These are phyloP conservation scores for Rhodotorula graminis DNA, from an alignment of 768 basidiomycete genomes.

Conservation along the genomic window DNA sequence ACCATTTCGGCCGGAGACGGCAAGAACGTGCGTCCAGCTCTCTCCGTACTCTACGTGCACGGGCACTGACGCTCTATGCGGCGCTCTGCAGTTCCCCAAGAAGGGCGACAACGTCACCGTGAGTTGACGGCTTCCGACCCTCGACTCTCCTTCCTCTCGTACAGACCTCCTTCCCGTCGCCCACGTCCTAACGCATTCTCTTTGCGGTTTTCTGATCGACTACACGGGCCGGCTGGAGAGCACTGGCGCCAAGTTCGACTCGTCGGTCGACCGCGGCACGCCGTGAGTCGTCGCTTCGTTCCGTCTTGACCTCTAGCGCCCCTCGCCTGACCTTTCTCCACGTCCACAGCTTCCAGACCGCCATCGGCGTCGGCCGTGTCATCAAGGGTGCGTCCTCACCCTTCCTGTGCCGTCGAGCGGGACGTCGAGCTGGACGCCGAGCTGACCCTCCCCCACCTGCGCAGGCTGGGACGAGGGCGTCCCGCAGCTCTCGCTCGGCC, in stretches of 20 bases:
- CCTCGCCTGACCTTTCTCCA: not conserved
- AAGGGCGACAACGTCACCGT: slow-evolving; percentile 50
- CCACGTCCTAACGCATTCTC: too few species aligned
- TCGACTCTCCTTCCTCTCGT: not conserved
- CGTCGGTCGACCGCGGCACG: slow-evolving; percentile 52
- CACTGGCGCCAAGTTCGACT: slow-evolving; percentile 54
- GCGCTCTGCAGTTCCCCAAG: slow-evolving; percentile 55
- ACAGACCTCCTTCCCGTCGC: not conserved
- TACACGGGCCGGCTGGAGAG: slow-evolving; percentile 55
- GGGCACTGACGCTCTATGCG: not conserved
- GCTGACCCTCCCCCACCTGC: not conserved
- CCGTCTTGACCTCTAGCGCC: not conserved
- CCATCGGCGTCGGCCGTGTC: slow-evolving; percentile 71
- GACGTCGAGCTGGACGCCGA: too few species aligned
- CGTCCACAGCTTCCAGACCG: not conserved
- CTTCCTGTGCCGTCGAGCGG: too few species aligned
- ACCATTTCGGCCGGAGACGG: slow-evolving; percentile 61
- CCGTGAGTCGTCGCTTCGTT: slow-evolving; percentile 54
- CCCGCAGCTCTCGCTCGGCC: slow-evolving; percentile 65
- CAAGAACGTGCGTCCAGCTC: slow-evolving; percentile 25
- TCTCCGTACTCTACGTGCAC: not conserved
- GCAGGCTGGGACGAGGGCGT: slow-evolving; percentile 84
- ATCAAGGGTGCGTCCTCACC: slow-evolving; percentile 52
- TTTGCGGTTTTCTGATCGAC: too few species aligned
- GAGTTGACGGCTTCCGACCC: not conserved